Evolutionary conservation across 495 filamentous ascomycete genomes (phyloP), one percentile per base, ranked within the genome.

Genomic region (Penicillium malachiteum): DNA sequence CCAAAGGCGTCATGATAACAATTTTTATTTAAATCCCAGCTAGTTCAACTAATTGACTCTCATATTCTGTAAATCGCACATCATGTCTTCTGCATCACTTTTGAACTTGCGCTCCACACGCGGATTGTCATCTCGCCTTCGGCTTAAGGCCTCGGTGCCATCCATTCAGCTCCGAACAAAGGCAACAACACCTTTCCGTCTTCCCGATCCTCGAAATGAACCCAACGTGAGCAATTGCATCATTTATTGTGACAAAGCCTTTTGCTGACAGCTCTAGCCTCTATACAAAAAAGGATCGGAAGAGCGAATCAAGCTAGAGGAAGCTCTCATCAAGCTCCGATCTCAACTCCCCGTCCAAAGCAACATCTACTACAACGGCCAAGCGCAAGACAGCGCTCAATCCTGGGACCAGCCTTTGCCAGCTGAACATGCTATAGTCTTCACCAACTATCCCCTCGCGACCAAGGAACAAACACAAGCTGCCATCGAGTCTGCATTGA

Each of bases 401-500:
- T 68, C 70, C 1, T 60, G 54, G 47, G 62, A 63, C 32, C 92
- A 96, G 71, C 75, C 81, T 52, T 86, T 92, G 58, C 92, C 92
- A 9, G 78, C 90, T 50, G 81, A 86, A 43, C 90, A 96, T 68
- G 73, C 73, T 31, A 78, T 78, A 18, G 70, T 76, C 17, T 78
- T 97, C 39, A 91, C 91, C 55, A 85, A 81, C 49, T 95, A 90
- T 66, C 87, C 89, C 10, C 78, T 86, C 44, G 90, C 90, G 43
- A 82, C 76, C 17, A 71, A 84, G n/a, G 77, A 83, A 33, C 81
- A 95, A 52, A 85, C 94, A 57, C 76, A 73, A 7, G 68, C 72
- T 8, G 91, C 92, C 16, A 96, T 97, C 61, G 80, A 88, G 10
- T 77, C 87, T 37, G 94, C 93, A 0, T 79, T 97, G 13, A 78